Evolutionary conservation across 2,329 filamentous ascomycete genomes (phyloP).

Genomic region (Leptographium flavum): DNA sequence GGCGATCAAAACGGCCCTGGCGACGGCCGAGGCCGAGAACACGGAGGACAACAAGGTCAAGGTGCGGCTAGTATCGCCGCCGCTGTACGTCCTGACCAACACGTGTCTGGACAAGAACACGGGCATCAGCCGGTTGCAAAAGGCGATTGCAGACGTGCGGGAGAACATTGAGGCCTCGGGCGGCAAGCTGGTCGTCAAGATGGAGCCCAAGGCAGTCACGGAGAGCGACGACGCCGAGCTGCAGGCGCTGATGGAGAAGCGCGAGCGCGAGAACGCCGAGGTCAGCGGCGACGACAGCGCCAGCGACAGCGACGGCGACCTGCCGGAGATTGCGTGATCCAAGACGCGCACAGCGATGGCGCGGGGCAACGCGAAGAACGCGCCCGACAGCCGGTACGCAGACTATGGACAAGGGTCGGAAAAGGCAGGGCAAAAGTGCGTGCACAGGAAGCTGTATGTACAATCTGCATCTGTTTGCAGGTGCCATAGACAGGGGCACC

Average conservation of each 20-base stretch:
- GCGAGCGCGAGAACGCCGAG: constrained; percentile 92
- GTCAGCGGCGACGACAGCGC: constrained; percentile 95
- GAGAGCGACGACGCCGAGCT: constrained; percentile 96
- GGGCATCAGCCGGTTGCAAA: constrained; percentile 73
- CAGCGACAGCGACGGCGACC: constrained; percentile 88
- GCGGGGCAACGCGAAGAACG: no score
- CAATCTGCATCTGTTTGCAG: no score
- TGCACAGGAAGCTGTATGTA: no score
- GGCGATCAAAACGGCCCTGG: constrained; percentile 84
- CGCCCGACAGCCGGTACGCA: no score
- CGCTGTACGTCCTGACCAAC: constrained; percentile 89
- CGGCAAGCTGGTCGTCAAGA: constrained; percentile 79
- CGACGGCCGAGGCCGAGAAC: constrained; percentile 84
- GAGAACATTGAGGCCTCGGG: constrained; percentile 64
- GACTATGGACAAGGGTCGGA: no score
- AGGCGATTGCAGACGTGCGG: constrained; percentile 78
- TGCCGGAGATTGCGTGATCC: constrained; percentile 21
- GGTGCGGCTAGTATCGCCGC: constrained; percentile 95
- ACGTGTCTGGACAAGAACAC: constrained; percentile 86
- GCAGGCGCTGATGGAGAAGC: constrained; percentile 97
- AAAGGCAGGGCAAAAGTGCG: no score
- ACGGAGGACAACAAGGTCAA: constrained; percentile 89
- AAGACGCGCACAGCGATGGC: no score
- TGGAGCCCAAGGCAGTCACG: constrained; percentile 98
- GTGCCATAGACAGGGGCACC: background rate